Base-by-base conservation (phyloP, 257 asterid genomes). In the Solanum pinnatisectum region DNA sequence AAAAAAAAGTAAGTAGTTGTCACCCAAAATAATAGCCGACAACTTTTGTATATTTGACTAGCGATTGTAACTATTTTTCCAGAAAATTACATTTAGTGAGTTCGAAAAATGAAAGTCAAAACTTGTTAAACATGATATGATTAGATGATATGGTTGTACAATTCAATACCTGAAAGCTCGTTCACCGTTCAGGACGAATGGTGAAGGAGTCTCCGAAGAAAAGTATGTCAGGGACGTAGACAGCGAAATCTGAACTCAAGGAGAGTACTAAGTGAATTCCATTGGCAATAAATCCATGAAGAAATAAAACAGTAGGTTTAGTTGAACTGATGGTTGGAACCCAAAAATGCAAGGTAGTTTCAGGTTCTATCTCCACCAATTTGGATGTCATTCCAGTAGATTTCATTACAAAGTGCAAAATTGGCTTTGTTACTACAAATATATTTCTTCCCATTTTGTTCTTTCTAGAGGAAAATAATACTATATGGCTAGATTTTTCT, bases 261-360 rank as follows among this genome's bases (percentile, higher is more conserved):
- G 86, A 35, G n/a, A 56, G 23, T 18, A 68, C 46, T 70, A 88
- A 4, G 33, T 88, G 10, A 88, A 84, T 60, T 20, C 90, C 88
- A 20, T 60, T 74, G 25, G 32, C 72, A 44, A 42, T 59, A 63
- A 88, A 88, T 44, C 90, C 90, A 74, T 88, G 90, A 36, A 88
- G 13, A 46, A 88, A 30, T 73, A 88, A 77, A 20, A 88, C 56
- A 6, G 35, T 3, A 27, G 67, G 8, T 25, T 8, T 79, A 27
- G 27, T 12, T 39, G 20, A 77, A 59, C 27, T 42, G 49, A 14
- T 27, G 4, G 6, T 85, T 22, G 92, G 89, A 33, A 35, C 85
- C 90, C 91, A 90, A 46, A 90, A 73, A 27, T 90, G 87, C 85
- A 90, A 63, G 0, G 22, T 25, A 2, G 90, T 90, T 12, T 88